Conservation (phyloP, 305 asterid species). For the Fraxinus baroniana region DNA sequence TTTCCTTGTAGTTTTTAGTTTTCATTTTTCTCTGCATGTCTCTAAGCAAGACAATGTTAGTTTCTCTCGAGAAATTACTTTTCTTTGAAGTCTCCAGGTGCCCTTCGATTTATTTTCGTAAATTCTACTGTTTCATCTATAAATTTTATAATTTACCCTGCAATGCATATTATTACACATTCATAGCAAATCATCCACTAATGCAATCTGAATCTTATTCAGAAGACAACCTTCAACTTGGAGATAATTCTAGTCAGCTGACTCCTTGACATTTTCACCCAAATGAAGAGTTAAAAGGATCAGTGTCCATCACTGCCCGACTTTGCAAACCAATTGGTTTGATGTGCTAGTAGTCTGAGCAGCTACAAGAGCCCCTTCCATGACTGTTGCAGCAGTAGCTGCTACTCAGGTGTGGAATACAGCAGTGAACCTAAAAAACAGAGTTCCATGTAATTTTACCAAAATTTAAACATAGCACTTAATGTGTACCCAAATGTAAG, state of each 20-base stretch:
- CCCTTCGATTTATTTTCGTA: not conserved
- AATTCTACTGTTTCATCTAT: not conserved
- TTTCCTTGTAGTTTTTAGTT: not conserved
- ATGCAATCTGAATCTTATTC: not conserved
- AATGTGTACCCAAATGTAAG: not conserved
- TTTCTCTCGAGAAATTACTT: too few species aligned
- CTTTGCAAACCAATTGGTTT: too few species aligned
- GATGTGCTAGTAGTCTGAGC: too few species aligned
- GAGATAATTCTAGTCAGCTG: constrained; percentile 67
- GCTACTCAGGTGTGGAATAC: too few species aligned
- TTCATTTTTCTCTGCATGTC: not conserved
- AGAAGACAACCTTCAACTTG: constrained; percentile 59
- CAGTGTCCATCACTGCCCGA: too few species aligned
- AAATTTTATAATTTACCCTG: not conserved
- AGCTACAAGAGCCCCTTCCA: too few species aligned
- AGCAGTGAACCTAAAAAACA: not conserved
- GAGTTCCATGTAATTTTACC: not conserved
- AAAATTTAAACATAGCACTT: not conserved
- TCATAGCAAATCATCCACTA: not conserved
- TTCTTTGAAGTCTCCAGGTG: not conserved
- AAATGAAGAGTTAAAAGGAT: too few species aligned
- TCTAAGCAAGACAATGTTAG: not conserved
- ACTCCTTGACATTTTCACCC: not conserved
- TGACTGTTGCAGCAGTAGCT: too few species aligned
- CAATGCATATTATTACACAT: not conserved